Conservation (phyloP, 2,329 filamentous ascomycete species). For the Biscogniauxia sp. region DNA sequence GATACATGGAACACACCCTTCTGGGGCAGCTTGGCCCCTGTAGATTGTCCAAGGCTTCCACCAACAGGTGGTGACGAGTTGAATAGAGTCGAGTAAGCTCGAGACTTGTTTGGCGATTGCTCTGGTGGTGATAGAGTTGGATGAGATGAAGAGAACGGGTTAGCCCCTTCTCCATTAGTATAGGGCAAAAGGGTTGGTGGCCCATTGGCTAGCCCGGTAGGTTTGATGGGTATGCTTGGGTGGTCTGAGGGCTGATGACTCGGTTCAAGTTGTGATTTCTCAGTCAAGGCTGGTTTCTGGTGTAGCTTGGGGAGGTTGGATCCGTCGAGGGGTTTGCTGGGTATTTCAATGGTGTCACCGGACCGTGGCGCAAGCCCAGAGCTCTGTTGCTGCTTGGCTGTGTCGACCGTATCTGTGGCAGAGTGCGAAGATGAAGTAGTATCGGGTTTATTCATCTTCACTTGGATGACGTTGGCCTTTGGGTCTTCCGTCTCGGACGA, state of each 20-base stretch:
- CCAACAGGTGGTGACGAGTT: constrained; percentile 31
- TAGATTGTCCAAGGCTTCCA: constrained; percentile 10
- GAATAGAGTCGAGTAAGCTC: constrained; percentile 39
- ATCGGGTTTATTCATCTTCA: constrained; percentile 45
- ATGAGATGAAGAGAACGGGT: constrained; percentile 44
- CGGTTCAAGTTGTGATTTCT: constrained; percentile 20
- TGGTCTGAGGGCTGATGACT: constrained; percentile 15
- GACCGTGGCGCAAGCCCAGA: constrained; percentile 7
- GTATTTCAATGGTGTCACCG: constrained; percentile 20
- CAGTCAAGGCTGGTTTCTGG: constrained; percentile 7
- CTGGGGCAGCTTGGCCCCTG: constrained; percentile 24
- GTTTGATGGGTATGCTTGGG: constrained; percentile 29
- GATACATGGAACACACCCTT: constrained; percentile 33
- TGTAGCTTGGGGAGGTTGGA: constrained; percentile 12
- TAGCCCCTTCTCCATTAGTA: constrained; percentile 31
- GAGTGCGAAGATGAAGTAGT: constrained; percentile 23
- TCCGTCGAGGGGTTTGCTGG: constrained; percentile 12
- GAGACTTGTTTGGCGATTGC: constrained; percentile 39
- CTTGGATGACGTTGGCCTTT: constrained; percentile 51
- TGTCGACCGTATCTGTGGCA: constrained; percentile 22
- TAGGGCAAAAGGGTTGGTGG: constrained; percentile 27
- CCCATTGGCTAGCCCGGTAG: constrained; percentile 24
- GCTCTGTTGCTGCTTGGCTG: constrained; percentile 16
- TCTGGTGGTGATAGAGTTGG: constrained; percentile 41
- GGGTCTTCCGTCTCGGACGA: constrained; percentile 57